Evolutionary conservation across 2,329 filamentous ascomycete genomes (phyloP).

Genomic region (Annulohypoxylon truncatum): DNA sequence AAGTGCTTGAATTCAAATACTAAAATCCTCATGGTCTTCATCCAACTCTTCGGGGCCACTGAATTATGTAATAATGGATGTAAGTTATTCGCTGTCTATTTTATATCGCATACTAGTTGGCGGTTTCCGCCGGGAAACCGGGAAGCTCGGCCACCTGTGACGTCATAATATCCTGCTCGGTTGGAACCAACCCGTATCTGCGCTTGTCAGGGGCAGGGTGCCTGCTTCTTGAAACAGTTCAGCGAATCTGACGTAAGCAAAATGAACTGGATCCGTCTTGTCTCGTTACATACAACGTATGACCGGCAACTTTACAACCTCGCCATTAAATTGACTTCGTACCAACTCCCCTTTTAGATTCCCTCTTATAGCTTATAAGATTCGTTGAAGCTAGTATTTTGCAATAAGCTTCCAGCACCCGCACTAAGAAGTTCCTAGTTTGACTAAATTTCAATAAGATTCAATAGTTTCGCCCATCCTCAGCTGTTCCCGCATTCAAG

Average conservation of each 20-base stretch:
- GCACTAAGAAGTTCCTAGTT: neutral
- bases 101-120: neutral
- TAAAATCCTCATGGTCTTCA: no score
- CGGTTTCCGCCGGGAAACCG: neutral
- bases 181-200: neutral
- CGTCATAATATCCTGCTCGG: constrained; percentile 6
- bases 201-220: constrained; percentile 14
- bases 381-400: neutral
- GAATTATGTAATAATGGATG: no score
- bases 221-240: neutral
- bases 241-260: constrained; percentile 11
- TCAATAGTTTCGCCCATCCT: constrained; percentile 6
- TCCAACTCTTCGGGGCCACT: no score
- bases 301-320: constrained; percentile 1
- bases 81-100: no score
- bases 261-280: neutral
- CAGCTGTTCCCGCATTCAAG: neutral
- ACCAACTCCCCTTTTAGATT: neutral
- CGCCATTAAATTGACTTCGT: neutral
- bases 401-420: neutral
- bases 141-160: neutral
- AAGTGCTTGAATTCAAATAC: no score
- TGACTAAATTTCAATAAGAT: neutral
- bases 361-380: neutral
- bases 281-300: constrained; percentile 18